Evolutionary conservation across 768 basidiomycete genomes (phyloP), one percentile per base, ranked within the genome.

Genomic region (Lanmaoa rubissima): DNA sequence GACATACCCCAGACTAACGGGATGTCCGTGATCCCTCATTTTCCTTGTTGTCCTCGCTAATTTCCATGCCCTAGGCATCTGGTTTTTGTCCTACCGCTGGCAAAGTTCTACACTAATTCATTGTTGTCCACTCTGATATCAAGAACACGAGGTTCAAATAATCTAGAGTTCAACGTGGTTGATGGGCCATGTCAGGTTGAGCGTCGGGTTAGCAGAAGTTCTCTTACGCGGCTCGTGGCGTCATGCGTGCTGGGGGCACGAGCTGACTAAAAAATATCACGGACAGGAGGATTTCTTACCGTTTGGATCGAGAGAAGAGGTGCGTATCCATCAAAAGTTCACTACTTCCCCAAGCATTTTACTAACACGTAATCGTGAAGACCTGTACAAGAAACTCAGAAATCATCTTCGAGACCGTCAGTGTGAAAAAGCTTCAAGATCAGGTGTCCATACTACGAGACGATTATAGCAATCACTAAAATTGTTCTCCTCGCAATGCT

Each of bases 81-180:
- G 7, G 43, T 64, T 31, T 74, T 74, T 46, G 69, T 67, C n/a
- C 62, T 71, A 40, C 55, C 71, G 26, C 57, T 74, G 17, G 63
- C 73, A 38, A 75, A 74, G 51, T 59, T 75, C 31, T 75, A 74
- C 54, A 73, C 73, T 1, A 74, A 74, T 53, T 74, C 73, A 5
- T 48, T 74, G 24, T 50, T 74, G 41, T 75, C 74, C 21, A 74
- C 69, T 6, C 43, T 74, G 43, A 69, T 74, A 59, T 55, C 73
- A 17, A 68, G 71, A 54, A 40, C 60, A 34, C 67, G 66, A 40
- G 65, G 53, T 48, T 10, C 54, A 28, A 39, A 21, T 31, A 46
- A 66, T 21, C 19, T 46, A 2, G 67, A 67, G 35, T 66, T 69
- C n/a, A 61, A 48, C 5, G 64, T 66, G 42, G 66, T 66, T n/a